Evolutionary conservation across 208 protist genomes (phyloP), one percentile per base, ranked within the genome.

Genomic region (Trichomonas vaginalis): DNA sequence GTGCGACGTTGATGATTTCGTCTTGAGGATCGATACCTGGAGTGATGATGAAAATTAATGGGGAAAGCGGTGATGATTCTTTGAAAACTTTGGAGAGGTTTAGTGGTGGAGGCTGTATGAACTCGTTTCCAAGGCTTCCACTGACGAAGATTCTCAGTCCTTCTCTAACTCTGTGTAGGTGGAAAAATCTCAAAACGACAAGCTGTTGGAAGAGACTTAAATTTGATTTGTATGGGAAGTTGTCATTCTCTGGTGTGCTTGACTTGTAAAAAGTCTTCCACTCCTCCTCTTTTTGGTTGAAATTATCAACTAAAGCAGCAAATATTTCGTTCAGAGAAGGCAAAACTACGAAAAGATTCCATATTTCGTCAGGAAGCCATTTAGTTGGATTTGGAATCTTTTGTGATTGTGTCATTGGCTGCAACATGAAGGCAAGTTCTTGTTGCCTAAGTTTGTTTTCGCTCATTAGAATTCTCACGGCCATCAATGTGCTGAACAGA

Each of bases 31-130:
- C 99, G 46, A 99, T 98, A 97, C 99, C 99, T 80, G 99, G 98
- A 4, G 98, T 99, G 48, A 99, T 97, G 95, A 99, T 99, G 97
- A 99, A 99, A 98, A 99, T 99, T 45, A 99, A 97, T 62, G 99
- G 98, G 45, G 98, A 99, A 39, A 97, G 98, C 3, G 98, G 97
- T 87, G 97, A 98, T 23, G 98, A 98, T 96, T 99, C 99, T 95
- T 98, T 96, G 97, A 98, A 99, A 46, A 98, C 99, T 12, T 98
- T 96, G 37, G 97, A 97, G 46, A 99, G n/a, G 56, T 95, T 56
- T 98, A 95, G 98, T 97, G 40, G 99, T 98, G 86, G 86, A 17
- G 86, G 42, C 15, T n/a, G 9, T 1, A 95, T n/a, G 42, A 95
- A 95, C 21, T 40, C 6, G 9, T 8, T 0, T 23, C 86, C 86